Percentiles rank a stretch among this genome's conserved stretches.
These are phyloP conservation scores for Nannizzia gypsea DNA, from an alignment of 2,329 filamentous ascomycete species.

Conservation along the genomic window DNA sequence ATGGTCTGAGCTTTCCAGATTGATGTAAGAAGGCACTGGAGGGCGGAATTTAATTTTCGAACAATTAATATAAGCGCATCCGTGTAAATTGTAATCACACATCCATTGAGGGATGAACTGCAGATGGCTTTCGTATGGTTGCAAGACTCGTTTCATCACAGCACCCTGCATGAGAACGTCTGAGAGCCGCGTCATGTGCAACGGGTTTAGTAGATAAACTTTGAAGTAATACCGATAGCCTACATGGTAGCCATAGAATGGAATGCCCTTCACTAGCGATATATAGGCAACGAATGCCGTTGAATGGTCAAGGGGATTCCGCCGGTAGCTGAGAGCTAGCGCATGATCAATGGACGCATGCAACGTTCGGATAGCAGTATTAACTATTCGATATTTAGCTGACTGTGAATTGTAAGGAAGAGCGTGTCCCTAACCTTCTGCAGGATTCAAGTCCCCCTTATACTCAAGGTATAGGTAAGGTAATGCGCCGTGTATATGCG, in stretches of 20 bases:
- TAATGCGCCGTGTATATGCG: conserved; percentile 88
- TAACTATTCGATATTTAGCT: conserved; percentile 42
- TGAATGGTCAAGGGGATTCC: conserved; percentile 58
- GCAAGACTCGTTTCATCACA: conserved; percentile 70
- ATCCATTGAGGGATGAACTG: conserved; percentile 94
- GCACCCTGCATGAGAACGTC: conserved; percentile 81
- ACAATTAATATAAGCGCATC: conserved; percentile 74
- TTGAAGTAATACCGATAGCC: conserved; percentile 88
- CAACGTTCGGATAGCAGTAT: conserved; percentile 61
- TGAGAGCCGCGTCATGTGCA: conserved; percentile 72
- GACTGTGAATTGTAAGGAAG: not conserved
- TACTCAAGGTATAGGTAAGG: conserved; percentile 94
- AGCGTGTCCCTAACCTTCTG: conserved; percentile 48
- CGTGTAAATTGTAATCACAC: conserved; percentile 95
- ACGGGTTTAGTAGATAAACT: conserved; percentile 82
- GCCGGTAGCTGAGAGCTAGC: conserved; percentile 70
- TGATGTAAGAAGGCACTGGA: conserved; percentile 60
- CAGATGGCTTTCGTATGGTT: conserved; percentile 88
- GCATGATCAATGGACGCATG: conserved; percentile 86
- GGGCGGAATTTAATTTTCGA: conserved; percentile 58
- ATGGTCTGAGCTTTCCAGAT: conserved; percentile 50
- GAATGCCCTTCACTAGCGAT: conserved; percentile 80
- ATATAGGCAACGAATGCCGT: conserved; percentile 76
- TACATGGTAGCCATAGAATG: conserved; percentile 92
- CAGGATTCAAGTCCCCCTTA: conserved; percentile 51